Percentiles rank a stretch among this genome's conserved stretches.
These are phyloP conservation scores for Rhodomyrtus tomentosa DNA, from an alignment of 345 rosid genomes.

Conservation along the genomic window DNA sequence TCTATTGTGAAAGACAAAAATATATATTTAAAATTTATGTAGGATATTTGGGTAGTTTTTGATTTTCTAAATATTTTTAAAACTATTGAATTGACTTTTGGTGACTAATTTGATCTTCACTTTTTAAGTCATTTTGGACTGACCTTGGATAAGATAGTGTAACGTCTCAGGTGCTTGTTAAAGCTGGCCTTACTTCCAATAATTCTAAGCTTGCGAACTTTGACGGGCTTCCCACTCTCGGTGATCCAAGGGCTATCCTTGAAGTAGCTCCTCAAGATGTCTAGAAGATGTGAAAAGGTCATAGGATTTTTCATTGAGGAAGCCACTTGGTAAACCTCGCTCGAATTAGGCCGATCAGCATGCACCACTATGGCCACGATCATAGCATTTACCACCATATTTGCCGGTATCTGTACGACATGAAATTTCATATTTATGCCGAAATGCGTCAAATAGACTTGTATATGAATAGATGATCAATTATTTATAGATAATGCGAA, in stretches of 20 bases:
- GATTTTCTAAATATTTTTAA: neutral
- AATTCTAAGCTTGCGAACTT: constrained; percentile 2
- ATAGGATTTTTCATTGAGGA: constrained; percentile 18
- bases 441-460: neutral
- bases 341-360: neutral
- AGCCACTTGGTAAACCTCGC: constrained; percentile 15
- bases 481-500: neutral
- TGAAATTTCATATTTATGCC: neutral
- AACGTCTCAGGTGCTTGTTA: constrained; percentile 15
- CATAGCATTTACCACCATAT: constrained; percentile 25
- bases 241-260: constrained; percentile 17
- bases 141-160: constrained; percentile 17
- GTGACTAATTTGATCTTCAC: neutral
- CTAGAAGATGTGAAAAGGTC: constrained; percentile 2
- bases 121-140: neutral
- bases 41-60: neutral
- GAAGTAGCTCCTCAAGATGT: constrained; percentile 6
- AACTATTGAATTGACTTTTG: neutral
- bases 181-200: constrained; percentile 17
- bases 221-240: constrained; percentile 22
- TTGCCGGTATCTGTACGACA: constrained; percentile 15
- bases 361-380: constrained; percentile 7
- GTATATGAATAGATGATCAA: neutral
- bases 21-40: neutral
- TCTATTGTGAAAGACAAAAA: neutral